Evolutionary conservation across 768 basidiomycete genomes (phyloP).

Genomic region (Xerocomellus amylosporus): DNA sequence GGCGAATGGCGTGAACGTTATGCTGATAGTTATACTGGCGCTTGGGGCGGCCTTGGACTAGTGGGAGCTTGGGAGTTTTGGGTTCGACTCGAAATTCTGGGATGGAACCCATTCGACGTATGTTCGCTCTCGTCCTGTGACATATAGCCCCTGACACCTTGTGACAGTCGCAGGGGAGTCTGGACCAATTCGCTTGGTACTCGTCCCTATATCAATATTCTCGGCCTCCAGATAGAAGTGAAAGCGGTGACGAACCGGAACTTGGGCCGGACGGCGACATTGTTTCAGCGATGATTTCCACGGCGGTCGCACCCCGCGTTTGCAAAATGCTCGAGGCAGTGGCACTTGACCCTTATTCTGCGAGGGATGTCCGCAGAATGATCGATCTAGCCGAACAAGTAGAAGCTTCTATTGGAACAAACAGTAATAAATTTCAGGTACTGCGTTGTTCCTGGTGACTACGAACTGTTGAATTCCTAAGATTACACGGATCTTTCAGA

Average conservation of each 20-base stretch:
- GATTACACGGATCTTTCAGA: conserved; percentile 35
- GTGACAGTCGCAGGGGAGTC: conserved; percentile 44
- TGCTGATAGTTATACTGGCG: conserved; percentile 78
- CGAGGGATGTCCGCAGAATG: conserved; percentile 53
- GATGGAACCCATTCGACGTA: conserved; percentile 87
- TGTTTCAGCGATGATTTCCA: conserved; percentile 84
- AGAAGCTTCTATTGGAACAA: conserved; percentile 66
- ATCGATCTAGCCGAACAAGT: conserved; percentile 80
- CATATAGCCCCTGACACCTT: conserved; percentile 3
- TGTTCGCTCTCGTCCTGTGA: conserved; percentile 17
- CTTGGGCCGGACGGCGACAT: conserved; percentile 84
- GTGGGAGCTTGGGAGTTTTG: conserved; percentile 94
- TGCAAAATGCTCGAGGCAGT: conserved; percentile 76
- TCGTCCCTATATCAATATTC: conserved; percentile 75
- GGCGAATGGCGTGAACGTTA: conserved; percentile 74
- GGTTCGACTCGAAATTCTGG: conserved; percentile 80
- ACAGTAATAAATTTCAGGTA: conserved; percentile 65
- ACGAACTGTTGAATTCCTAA: conserved; percentile 8
- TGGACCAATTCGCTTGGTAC: conserved; percentile 88
- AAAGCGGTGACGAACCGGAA: conserved; percentile 49
- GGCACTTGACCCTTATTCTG: conserved; percentile 79
- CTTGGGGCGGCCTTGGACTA: conserved; percentile 86
- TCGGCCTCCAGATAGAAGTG: conserved; percentile 40
- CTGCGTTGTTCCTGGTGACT: conserved; percentile 1
- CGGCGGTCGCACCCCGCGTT: conserved; percentile 72